Evolutionary conservation across 345 rosid species (phyloP), one percentile per base, ranked within the genome.

Genomic region (Brassica carinata): DNA sequence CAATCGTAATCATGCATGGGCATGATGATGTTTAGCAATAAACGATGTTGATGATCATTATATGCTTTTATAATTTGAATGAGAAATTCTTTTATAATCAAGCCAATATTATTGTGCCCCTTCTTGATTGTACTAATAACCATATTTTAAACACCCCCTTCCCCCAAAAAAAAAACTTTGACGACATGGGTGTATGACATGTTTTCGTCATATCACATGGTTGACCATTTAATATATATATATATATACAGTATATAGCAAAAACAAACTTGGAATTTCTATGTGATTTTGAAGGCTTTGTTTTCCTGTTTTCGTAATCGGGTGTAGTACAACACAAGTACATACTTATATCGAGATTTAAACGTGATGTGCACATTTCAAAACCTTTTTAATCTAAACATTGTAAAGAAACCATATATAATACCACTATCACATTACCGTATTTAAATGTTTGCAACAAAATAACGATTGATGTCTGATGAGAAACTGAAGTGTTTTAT

Each of bases 101-200:
- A 17, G 67, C 63, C 67, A 67, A 30, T 67, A 67, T 9, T 73
- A 58, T 43, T 61, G 48, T 67, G 62, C 62, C 67, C 82, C 77
- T 72, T 72, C 8, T n/a, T 14, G 55, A 69, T 68, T 26, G 51
- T 48, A 58, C 58, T 48, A 23, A 48, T 48, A 15, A 62, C 66
- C 59, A 26, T 61, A 55, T 67, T 63, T 19, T 61, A 61, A 61
- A 31, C 62, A 17, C 3, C 51, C 48, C 48, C 14, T 13, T 3
- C 13, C 48, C 43, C 40, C 4, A 2, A 9, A 59, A 59, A 57
- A 8, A 57, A 10, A 62, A 26, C 13, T 1, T 73, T 68, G 75
- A 68, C 75, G 83, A 68, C 71, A 79, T 74, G 71, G 71, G 31
- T 64, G 36, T 40, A 9, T 74, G 75, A 69, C 79, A 73, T 73